Evolutionary conservation across 495 filamentous ascomycete species (phyloP).

Genomic region (Pyronema domesticum): DNA sequence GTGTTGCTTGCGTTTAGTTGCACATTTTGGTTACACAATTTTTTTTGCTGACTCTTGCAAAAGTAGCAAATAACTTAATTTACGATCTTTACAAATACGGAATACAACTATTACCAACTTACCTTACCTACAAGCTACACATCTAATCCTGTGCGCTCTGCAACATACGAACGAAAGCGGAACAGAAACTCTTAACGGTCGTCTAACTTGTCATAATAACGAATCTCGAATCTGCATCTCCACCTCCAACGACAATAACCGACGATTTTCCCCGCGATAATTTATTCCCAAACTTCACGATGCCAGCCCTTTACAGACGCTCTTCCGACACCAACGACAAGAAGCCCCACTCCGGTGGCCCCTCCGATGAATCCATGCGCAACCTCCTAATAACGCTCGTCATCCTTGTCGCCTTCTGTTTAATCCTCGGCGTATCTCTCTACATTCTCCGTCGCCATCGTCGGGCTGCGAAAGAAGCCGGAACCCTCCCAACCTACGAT

Average conservation of each 20-base stretch:
- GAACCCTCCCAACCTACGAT: constrained; percentile 38
- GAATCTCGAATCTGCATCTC: background rate
- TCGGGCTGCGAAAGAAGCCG: constrained; percentile 28
- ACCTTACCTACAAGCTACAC: constrained; percentile 5
- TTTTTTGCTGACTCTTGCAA: background rate
- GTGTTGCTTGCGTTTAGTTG: background rate
- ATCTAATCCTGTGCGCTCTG: background rate
- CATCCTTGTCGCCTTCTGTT: constrained; percentile 49
- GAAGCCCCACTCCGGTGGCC: background rate
- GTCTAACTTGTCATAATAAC: too few species aligned
- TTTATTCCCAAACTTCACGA: constrained; percentile 5
- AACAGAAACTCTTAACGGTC: too few species aligned
- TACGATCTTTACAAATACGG: constrained; percentile 12
- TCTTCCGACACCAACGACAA: constrained; percentile 5
- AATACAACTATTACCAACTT: background rate
- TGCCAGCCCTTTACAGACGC: constrained; percentile 5
- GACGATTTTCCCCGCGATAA: background rate
- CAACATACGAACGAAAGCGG: background rate
- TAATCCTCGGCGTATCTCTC: constrained; percentile 47
- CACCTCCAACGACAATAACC: background rate
- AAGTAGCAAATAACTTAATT: constrained; percentile 14
- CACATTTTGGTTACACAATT: background rate
- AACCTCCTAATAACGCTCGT: constrained; percentile 47
- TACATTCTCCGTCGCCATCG: constrained; percentile 53
- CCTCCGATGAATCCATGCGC: background rate